Evolutionary conservation across 1,139 yeast species (phyloP).

Genomic region (Suhomyces ambrosiae): DNA sequence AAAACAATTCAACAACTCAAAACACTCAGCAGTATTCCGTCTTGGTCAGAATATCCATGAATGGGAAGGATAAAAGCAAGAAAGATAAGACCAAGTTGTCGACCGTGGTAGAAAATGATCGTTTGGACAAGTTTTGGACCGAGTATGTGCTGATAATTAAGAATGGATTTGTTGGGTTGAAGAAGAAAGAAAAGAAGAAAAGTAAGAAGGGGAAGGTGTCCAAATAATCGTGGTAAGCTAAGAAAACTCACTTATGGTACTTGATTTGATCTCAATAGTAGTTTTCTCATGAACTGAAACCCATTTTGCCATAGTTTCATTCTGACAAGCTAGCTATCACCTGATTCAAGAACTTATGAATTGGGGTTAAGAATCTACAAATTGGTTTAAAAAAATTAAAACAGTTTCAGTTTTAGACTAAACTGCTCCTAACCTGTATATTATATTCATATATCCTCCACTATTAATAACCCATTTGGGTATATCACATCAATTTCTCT

Average conservation of each 20-base stretch:
- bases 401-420: no score
- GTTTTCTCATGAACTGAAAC: no score
- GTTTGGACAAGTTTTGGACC: slow-evolving; percentile 68
- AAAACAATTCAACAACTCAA: slow-evolving; percentile 17
- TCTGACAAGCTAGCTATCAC: no score
- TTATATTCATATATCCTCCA: slow-evolving; percentile 32
- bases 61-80: slow-evolving; percentile 49
- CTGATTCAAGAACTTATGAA: no score
- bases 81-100: slow-evolving; percentile 55
- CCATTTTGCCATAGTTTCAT: no score
- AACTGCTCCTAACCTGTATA: no score
- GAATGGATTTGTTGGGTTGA: slow-evolving; percentile 59
- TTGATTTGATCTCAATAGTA: no score
- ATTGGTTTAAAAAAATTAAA: no score
- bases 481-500: slow-evolving; percentile 37
- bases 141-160: slow-evolving; percentile 67
- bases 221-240: slow-evolving; percentile 17
- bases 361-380: no score
- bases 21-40: slow-evolving; percentile 44
- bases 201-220: slow-evolving; percentile 41
- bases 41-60: slow-evolving; percentile 56
- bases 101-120: slow-evolving; percentile 61
- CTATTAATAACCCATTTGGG: slow-evolving; percentile 48
- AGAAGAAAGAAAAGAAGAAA: slow-evolving; percentile 67
- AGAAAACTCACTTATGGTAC: no score